A percentile compares a stretch with the other conserved stretches of the same genome.
Evolutionary conservation across 139 green algal species (phyloP).

Genomic region (Protoeuglena noctilucae): DNA sequence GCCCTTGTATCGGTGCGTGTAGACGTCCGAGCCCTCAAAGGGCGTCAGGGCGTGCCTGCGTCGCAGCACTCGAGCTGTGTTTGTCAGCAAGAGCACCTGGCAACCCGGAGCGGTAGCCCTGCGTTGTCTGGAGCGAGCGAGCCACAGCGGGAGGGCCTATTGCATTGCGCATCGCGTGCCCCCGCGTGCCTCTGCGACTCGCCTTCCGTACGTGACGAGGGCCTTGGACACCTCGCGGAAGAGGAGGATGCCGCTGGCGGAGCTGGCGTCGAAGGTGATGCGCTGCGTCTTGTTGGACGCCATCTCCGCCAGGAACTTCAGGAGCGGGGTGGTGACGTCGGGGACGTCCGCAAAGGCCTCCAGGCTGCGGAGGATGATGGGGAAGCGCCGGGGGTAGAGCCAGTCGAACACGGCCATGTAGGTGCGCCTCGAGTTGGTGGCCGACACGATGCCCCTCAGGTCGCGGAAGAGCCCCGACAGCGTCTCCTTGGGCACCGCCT

Average conservation of each 20-base stretch:
- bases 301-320: constrained; percentile 96
- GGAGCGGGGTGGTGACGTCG: constrained; percentile 66
- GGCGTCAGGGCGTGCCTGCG: constrained; percentile 38
- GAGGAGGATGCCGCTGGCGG: constrained; percentile 88
- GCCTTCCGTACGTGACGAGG: too few species aligned
- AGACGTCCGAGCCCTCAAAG: constrained; percentile 27
- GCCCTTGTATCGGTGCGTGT: constrained; percentile 79
- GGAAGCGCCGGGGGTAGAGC: constrained; percentile 84
- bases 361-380: constrained; percentile 52
- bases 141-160: too few species aligned
- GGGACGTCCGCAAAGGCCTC: constrained; percentile 69
- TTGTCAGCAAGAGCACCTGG: too few species aligned
- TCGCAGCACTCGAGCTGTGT: too few species aligned
- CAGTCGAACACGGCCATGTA: constrained; percentile 78
- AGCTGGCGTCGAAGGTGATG: constrained; percentile 87
- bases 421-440: constrained; percentile 61
- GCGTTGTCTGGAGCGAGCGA: too few species aligned
- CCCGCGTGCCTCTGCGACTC: too few species aligned
- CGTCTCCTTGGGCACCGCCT: constrained; percentile 32
- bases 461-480: constrained; percentile 82
- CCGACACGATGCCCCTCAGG: constrained; percentile 73
- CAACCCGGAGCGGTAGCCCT: too few species aligned
- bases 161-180: too few species aligned
- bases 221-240: constrained; percentile 59
- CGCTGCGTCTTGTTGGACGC: constrained; percentile 91